These are phyloP conservation scores for Ceraceosorus guamensis DNA, from an alignment of 1,284 basidiomycete genomes.

Conservation along the genomic window DNA sequence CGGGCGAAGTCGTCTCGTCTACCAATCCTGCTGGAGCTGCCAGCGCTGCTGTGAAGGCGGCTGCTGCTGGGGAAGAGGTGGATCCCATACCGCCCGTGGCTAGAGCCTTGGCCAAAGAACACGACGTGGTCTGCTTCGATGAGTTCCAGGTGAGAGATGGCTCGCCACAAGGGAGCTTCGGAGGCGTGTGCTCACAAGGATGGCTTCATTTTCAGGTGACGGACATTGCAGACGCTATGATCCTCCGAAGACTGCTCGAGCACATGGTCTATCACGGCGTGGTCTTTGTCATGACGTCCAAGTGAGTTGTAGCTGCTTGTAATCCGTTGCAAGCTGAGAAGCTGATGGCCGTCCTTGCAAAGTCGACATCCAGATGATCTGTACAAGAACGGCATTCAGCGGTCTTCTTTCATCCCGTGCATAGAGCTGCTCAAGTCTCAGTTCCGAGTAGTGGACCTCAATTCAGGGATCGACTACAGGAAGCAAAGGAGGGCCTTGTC, in stretches of 20 bases:
- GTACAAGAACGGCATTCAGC: conserved; percentile 98
- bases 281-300: conserved; percentile 90
- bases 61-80: conserved; percentile 50
- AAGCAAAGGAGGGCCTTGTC: conserved; percentile 55
- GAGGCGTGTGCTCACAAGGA: conserved; percentile 52
- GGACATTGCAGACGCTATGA: conserved; percentile 98
- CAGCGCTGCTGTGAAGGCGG: neutral
- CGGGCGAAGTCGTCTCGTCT: neutral
- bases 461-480: conserved; percentile 77
- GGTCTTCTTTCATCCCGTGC: conserved; percentile 89
- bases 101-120: conserved; percentile 68
- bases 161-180: no score
- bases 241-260: conserved; percentile 81
- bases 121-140: conserved; percentile 79
- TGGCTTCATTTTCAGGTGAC: conserved; percentile 65
- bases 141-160: conserved; percentile 67
- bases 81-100: conserved; percentile 86
- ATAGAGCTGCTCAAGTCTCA: conserved; percentile 85
- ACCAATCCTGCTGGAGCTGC: conserved; percentile 12
- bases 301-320: no score
- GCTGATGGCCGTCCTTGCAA: conserved; percentile 5
- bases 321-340: neutral
- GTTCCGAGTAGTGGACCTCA: conserved; percentile 80
- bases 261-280: conserved; percentile 78
- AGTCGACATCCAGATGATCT: conserved; percentile 95